Conservation (phyloP, 495 filamentous ascomycete genomes). For the Bombardia bombarda region DNA sequence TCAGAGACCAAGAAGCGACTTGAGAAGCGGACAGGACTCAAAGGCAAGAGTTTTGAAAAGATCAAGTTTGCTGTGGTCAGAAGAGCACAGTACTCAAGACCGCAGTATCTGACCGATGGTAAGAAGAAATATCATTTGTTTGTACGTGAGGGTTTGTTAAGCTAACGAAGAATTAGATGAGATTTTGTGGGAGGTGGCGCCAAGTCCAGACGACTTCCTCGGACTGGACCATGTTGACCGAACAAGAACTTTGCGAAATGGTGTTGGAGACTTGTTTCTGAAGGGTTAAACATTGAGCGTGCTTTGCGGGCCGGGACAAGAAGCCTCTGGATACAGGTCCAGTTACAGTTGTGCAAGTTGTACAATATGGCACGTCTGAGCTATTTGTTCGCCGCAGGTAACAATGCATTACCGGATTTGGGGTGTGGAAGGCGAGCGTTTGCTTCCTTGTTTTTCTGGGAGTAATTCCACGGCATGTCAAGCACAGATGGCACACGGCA, state of each 20-base stretch:
- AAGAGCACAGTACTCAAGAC: conserved; percentile 58
- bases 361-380: too few relatives aligned
- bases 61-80: conserved; percentile 88
- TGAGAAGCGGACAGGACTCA: conserved; percentile 83
- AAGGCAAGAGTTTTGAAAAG: conserved; percentile 97
- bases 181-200: conserved; percentile 65
- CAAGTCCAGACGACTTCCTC: conserved; percentile 65
- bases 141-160: background rate
- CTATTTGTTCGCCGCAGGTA: too few relatives aligned
- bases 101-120: conserved; percentile 85
- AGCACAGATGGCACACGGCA: background rate
- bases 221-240: conserved; percentile 88
- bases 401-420: too few relatives aligned
- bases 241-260: conserved; percentile 42
- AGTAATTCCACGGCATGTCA: background rate
- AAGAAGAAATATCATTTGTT: conserved; percentile 21
- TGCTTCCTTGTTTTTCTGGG: background rate
- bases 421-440: background rate
- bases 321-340: too few relatives aligned
- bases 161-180: conserved; percentile 54
- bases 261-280: conserved; percentile 47
- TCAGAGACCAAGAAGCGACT: conserved; percentile 85
- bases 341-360: too few relatives aligned
- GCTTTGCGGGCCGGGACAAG: too few relatives aligned
- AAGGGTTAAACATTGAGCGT: conserved; percentile 28